These are phyloP conservation scores for Tolypocladium tundrense DNA, from an alignment of 2,329 filamentous ascomycete species.

Conservation along the genomic window DNA sequence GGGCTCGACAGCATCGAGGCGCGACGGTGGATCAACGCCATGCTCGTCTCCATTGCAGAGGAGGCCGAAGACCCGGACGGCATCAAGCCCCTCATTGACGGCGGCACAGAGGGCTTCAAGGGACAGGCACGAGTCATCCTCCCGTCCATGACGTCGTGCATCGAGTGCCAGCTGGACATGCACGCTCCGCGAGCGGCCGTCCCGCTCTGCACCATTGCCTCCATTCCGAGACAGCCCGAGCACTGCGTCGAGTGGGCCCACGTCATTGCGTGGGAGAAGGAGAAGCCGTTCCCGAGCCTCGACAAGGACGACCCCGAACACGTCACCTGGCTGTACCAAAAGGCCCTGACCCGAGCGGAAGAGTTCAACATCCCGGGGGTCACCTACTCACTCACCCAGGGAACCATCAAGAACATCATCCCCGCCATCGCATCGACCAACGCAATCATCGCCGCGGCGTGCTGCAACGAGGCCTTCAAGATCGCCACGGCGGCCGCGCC, in stretches of 20 bases:
- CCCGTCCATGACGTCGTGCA: conserved; percentile 87
- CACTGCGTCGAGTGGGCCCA: conserved; percentile 99
- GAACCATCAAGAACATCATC: conserved; percentile 98
- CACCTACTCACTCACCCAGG: conserved; percentile 91
- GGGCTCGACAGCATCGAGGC: conserved; percentile 96
- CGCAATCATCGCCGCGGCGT: conserved; percentile 88
- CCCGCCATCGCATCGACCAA: conserved; percentile 97
- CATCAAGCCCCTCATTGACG: conserved; percentile 89
- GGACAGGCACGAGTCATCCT: conserved; percentile 89
- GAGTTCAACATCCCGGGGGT: conserved; percentile 90
- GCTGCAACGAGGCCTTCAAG: conserved; percentile 96
- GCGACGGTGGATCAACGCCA: conserved; percentile 96
- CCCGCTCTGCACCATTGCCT: conserved; percentile 90
- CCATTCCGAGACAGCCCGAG: conserved; percentile 91
- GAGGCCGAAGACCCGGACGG: conserved; percentile 64
- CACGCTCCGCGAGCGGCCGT: conserved; percentile 96
- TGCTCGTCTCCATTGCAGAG: conserved; percentile 82
- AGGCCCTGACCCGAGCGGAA: conserved; percentile 67
- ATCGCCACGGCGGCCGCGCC: conserved; percentile 77
- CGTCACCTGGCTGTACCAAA: conserved; percentile 91
- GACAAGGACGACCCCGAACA: conserved; percentile 96
- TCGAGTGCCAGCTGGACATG: conserved; percentile 98
- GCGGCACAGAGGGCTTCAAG: conserved; percentile 97
- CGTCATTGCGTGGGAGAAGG: conserved; percentile 90
- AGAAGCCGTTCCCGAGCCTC: conserved; percentile 71